Percentiles rank a stretch among this genome's conserved stretches.
Evolutionary conservation across 106 monocot species (phyloP).

Genomic region (Agapanthus africanus): DNA sequence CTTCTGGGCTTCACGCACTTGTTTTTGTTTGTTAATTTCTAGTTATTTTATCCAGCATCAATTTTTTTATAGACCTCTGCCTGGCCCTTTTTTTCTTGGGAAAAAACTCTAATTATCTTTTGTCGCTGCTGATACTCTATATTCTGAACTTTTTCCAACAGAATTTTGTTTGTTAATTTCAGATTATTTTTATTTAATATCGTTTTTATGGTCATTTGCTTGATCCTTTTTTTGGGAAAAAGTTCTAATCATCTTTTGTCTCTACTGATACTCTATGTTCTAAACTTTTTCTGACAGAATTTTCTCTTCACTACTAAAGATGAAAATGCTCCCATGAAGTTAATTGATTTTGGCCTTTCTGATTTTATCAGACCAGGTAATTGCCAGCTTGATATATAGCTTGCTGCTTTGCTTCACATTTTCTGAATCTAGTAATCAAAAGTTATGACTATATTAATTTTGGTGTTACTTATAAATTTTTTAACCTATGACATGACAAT

Average conservation of each 20-base stretch:
- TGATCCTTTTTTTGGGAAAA: too few species aligned
- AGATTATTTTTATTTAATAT: too few species aligned
- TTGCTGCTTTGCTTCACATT: neutral
- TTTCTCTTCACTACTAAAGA: slow-evolving; percentile 33
- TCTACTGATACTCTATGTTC: slow-evolving; percentile 9
- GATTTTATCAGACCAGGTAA: slow-evolving; percentile 36
- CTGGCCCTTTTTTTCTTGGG: neutral
- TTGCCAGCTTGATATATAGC: neutral
- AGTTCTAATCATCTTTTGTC: too few species aligned
- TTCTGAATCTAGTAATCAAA: neutral
- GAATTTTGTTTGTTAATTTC: too few species aligned
- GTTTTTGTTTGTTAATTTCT: neutral
- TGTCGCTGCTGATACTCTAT: neutral
- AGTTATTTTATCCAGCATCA: neutral
- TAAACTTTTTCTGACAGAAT: slow-evolving; percentile 18
- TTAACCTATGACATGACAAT: neutral
- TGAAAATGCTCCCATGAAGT: slow-evolving; percentile 30
- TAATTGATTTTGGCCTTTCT: slow-evolving; percentile 36
- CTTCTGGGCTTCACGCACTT: neutral
- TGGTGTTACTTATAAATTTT: neutral
- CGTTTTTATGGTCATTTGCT: too few species aligned
- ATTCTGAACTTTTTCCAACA: too few species aligned
- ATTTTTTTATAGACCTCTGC: too few species aligned
- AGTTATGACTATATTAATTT: neutral
- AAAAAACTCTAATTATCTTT: neutral